A percentile compares a stretch with the other conserved stretches of the same genome.
Conservation (phyloP, 495 filamentous ascomycete species). For the Penicillium coprophilum region DNA sequence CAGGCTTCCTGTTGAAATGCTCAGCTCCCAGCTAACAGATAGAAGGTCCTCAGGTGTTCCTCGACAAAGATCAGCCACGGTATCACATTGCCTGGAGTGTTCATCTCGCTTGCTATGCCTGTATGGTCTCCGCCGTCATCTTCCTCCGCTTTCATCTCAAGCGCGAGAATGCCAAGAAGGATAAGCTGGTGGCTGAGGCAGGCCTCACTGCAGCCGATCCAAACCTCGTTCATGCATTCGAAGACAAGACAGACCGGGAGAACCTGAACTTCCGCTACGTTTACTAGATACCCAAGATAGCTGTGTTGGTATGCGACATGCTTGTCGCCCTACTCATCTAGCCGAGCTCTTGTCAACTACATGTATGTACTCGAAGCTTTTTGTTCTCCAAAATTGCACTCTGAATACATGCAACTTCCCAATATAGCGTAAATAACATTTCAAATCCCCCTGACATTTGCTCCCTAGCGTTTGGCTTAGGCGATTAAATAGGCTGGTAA, state of each 20-base stretch:
- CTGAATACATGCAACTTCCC: not conserved
- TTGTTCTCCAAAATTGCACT: not conserved
- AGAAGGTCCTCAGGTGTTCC: slow-evolving; percentile 49
- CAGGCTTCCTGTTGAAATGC: not conserved
- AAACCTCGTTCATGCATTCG: slow-evolving; percentile 43
- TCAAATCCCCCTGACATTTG: not conserved
- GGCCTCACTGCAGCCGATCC: slow-evolving; percentile 31
- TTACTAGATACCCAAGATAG: slow-evolving; percentile 29
- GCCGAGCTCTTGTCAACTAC: not conserved
- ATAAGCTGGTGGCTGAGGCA: slow-evolving; percentile 30
- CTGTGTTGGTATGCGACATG: not conserved
- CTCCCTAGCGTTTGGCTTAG: not conserved
- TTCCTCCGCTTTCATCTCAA: slow-evolving; percentile 41
- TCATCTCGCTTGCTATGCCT: slow-evolving; percentile 42
- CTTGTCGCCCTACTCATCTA: not conserved
- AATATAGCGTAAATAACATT: not conserved
- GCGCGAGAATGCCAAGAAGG: slow-evolving; percentile 43
- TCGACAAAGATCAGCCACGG: slow-evolving; percentile 35
- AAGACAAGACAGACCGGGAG: slow-evolving; percentile 50
- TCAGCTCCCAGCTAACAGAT: slow-evolving; percentile 1
- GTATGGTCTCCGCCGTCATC: slow-evolving; percentile 36
- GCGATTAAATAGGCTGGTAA: not conserved
- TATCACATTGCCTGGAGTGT: slow-evolving; percentile 47
- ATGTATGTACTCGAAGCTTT: not conserved
- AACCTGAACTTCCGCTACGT: slow-evolving; percentile 51